These are phyloP conservation scores for Kwoniella bestiolae DNA, from an alignment of 768 basidiomycete species.

Conservation along the genomic window DNA sequence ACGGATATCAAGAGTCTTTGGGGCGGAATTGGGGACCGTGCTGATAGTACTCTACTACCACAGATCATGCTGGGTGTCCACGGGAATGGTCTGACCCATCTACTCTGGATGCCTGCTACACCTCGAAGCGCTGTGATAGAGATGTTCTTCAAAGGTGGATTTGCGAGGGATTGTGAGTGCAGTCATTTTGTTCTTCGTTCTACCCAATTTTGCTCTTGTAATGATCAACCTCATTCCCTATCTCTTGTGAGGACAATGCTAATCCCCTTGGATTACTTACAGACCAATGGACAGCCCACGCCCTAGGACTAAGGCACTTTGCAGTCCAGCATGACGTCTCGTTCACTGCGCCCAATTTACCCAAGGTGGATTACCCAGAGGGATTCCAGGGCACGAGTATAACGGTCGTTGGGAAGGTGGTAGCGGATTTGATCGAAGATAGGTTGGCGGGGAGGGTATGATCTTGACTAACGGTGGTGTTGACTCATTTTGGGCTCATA, in stretches of 20 bases:
- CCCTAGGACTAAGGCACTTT: slow-evolving; percentile 53
- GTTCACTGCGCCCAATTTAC: slow-evolving; percentile 49
- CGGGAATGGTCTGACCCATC: slow-evolving; percentile 84
- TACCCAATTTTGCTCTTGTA: too few species aligned
- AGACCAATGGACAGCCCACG: slow-evolving; percentile 58
- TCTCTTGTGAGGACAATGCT: too few species aligned
- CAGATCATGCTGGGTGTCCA: slow-evolving; percentile 95
- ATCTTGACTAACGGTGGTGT: background rate
- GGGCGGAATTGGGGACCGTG: background rate
- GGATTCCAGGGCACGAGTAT: slow-evolving; percentile 55
- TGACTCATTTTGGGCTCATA: background rate
- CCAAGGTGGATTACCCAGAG: slow-evolving; percentile 54
- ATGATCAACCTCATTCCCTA: too few species aligned
- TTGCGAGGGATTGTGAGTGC: slow-evolving; percentile 83
- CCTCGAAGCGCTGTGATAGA: slow-evolving; percentile 86
- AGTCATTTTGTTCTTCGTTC: too few species aligned
- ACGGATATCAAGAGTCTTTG: background rate
- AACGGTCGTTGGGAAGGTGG: slow-evolving; percentile 63
- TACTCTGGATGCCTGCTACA: slow-evolving; percentile 89
- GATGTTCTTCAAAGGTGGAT: slow-evolving; percentile 83
- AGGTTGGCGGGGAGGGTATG: slow-evolving; percentile 57
- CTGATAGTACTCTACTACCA: background rate
- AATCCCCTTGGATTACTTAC: too few species aligned
- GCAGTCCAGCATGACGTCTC: slow-evolving; percentile 51
- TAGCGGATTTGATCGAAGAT: slow-evolving; percentile 75